phyloP scores from a whole-genome alignment of 768 basidiomycete genomes.

The Suillus weaverae region DNA sequence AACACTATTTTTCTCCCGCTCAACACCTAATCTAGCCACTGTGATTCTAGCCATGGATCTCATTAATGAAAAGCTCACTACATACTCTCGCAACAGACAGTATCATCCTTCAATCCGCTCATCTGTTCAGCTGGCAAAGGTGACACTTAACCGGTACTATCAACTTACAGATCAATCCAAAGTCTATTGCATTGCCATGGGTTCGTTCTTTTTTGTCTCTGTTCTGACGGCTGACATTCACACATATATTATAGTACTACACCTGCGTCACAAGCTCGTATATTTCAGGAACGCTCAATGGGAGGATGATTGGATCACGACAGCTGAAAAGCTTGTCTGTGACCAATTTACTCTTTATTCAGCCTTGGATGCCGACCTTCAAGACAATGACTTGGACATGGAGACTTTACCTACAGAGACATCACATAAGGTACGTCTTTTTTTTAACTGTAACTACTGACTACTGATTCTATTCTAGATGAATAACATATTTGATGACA shows the following conservation, averaged over 20 bases:
- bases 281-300: conserved; percentile 30
- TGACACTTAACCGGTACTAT: conserved; percentile 27
- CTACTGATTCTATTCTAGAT: conserved; percentile 5
- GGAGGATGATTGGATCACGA: conserved; percentile 26
- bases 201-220: conserved; percentile 16
- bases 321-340: conserved; percentile 22
- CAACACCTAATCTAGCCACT: conserved; percentile 20
- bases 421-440: not conserved
- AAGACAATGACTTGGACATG: not conserved
- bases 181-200: conserved; percentile 29
- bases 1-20: conserved; percentile 25
- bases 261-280: conserved; percentile 27
- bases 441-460: conserved; percentile 1
- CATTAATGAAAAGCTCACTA: conserved; percentile 26
- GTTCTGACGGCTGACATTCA: not conserved
- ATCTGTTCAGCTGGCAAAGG: conserved; percentile 5
- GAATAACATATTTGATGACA: conserved; percentile 33
- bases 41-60: conserved; percentile 37
- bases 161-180: conserved; percentile 20
- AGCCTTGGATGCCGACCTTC: not conserved
- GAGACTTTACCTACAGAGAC: not conserved
- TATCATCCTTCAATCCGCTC: conserved; percentile 8
- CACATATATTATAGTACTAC: conserved; percentile 23
- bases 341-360: conserved; percentile 19
- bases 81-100: not conserved